Percentiles rank a stretch among this genome's conserved stretches.
phyloP scores from a whole-genome alignment of 2,329 filamentous ascomycete genomes.

The Huntiella bhutanensis region DNA sequence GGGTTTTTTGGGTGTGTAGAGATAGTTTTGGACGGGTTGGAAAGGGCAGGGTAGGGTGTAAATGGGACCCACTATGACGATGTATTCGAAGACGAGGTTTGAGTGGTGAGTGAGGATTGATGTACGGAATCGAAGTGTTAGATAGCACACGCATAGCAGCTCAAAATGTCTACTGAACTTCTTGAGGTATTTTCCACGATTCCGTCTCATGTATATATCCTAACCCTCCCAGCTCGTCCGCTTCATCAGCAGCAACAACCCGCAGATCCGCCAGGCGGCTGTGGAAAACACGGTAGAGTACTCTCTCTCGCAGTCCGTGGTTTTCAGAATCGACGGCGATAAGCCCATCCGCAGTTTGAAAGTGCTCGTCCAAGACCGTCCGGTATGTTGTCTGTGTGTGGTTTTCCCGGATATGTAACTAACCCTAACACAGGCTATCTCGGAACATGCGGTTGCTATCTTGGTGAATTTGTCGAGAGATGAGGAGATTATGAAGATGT shows the following conservation, averaged over 20 bases:
- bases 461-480: constrained; percentile 75
- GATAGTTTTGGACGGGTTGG: constrained; percentile 5
- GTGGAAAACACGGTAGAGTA: constrained; percentile 77
- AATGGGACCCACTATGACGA: neutral
- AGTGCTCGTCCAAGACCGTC: constrained; percentile 65
- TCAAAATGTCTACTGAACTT: constrained; percentile 52
- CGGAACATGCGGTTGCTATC: constrained; percentile 81
- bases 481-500: constrained; percentile 48
- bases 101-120: neutral
- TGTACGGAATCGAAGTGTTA: neutral
- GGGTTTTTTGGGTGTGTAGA: neutral
- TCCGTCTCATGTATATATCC: neutral
- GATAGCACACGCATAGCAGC: neutral
- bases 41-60: neutral
- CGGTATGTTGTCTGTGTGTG: constrained; percentile 30
- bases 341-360: constrained; percentile 75
- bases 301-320: constrained; percentile 47
- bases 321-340: constrained; percentile 71
- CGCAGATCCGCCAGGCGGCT: constrained; percentile 71
- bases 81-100: neutral
- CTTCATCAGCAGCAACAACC: constrained; percentile 82
- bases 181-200: constrained; percentile 40
- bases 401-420: neutral
- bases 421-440: constrained; percentile 44
- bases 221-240: constrained; percentile 51